Evolutionary conservation across 352 stramenopile genomes (phyloP), one percentile per base, ranked within the genome.

Genomic region (Globisporangium megalacanthum): DNA sequence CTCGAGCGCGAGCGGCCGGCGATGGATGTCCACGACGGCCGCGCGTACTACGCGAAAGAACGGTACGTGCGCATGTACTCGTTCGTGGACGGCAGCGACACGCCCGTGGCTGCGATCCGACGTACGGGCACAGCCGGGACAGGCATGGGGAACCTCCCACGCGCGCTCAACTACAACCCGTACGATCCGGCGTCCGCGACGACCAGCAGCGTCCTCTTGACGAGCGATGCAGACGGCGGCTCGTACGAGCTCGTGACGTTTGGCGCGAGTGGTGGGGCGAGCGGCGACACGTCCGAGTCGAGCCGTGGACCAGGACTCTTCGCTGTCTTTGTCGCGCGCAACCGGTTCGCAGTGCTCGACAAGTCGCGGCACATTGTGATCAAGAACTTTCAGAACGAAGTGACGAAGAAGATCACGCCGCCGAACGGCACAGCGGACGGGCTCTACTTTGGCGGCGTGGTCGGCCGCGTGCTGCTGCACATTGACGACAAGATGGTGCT

Each of bases 351-450:
- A 19, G 92, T 99, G 25, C 83, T 99, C 35, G 97, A 99, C 75
- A 98, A 98, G 68, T 95, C 81, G 60, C 79, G 84, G 29, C 83
- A 99, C 72, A 98, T 99, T 71, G 77, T 99, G 39, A 97, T 99
- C 64, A 99, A 99, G 79, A 99, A 99, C 75, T 89, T 99, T 56
- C 89, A 98, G 67, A 99, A 99, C 73, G 95, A 99, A 73, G 97
- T 98, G 22, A 98, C 94, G 29, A 99, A 99, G 78, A 95, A 96
- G 68, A 93, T 99, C 50, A 82, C 91, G 44, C 90, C 96, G n/a
- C 97, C 97, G 5, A 91, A 98, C 41, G 89, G 95, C 37, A 98
- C 85, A 52, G 89, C 97, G 7, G 96, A 99, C 56, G 87, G 85
- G 31, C 75, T 99, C 31, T 98, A 98, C 77, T 97, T 98, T 57